Evolutionary conservation across 2,329 filamentous ascomycete genomes (phyloP), one percentile per base, ranked within the genome.

Genomic region (Amesomyces nigricolor): DNA sequence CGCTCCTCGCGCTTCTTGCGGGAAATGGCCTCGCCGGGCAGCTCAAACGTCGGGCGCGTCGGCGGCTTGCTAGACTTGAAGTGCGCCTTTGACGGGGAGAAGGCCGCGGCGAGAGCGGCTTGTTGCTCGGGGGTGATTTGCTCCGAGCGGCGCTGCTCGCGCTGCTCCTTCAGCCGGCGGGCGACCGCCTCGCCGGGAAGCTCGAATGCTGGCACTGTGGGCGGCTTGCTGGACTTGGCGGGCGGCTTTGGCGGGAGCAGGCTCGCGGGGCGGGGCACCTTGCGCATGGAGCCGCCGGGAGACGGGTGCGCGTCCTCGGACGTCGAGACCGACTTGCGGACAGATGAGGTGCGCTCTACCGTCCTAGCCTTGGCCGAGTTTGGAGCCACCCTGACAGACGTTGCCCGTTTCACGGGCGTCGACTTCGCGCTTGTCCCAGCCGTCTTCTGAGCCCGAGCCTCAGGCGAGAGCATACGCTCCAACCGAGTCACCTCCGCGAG

Each of bases 161-260:
- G 77, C 63, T 82, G 76, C 65, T 83, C 79, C 65, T 77, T 82
- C 55, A 84, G 66, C 13, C 77, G 75, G 13, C 78, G 76, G 40
- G 82, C 78, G 9, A 85, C 75, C 38, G 79, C 80, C 44, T 86
- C 83, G 9, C 83, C 82, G 0, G 82, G 81, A 11, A 87, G 75
- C 67, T 85, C 81, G 65, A 85, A 86, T 0, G 74, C 77, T 2
- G 83, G 68, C 8, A 77, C 68, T 1, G 81, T 86, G 3, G 72
- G 72, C 14, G 75, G 71, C 64, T 81, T 86, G 38, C 70, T 73
- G 8, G 81, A 81, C 64, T 77, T 85, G 19, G 69, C 66, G 5
- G 72, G 65, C 17, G 73, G 68, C 61, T 76, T 82, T 3, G 75
- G 73, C 6, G 73, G 72, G 5, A 75, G 68, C 17, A 78, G 71